Evolutionary conservation across 108 stramenopile genomes (phyloP), one percentile per base, ranked within the genome.

Genomic region (Discostella pseudostelligera): DNA sequence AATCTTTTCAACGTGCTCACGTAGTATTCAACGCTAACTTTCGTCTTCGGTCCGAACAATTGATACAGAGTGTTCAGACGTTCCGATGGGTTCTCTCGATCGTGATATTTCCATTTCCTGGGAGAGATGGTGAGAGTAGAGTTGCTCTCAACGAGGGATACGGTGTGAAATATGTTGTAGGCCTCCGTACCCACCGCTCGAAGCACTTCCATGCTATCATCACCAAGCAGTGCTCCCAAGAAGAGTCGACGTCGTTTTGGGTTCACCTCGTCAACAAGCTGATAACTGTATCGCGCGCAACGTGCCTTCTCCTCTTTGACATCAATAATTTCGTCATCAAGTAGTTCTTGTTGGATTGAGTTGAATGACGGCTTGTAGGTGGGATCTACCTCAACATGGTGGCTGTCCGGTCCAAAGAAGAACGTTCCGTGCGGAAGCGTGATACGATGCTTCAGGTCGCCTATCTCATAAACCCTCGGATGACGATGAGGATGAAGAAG

Each of bases 111-210:
- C 39, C 68, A 22, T 8, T 20, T 37, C 28, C 82, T 58, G 28
- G 50, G 57, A 29, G 60, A 42, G 16, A 19, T 24, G 11, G 8
- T 69, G 21, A 67, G 70, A 12, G 81, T 80, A 4, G 45, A 57
- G 62, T 82, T 80, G 55, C 62, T 46, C 62, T 85, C 84, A 0
- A 85, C 74, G 39, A 82, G 76, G 0, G 67, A 62, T 13, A 76
- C 66, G 0, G 65, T 64, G 50, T 81, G 57, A 37, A 68, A 82
- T 8, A 79, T 39, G 3, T 74, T 74, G 60, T 82, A 63, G 1
- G 42, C 63, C 65, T 85, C 84, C 4, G 62, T 42, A 32, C 78
- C 78, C 25, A 59, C 51, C 0, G 68, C 51, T 5, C 36, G 51
- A 2, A 85, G n/a, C 1, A 63, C 46, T n/a, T 85, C 62, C 64